Conservation (phyloP, 2,329 filamentous ascomycete species). For the Purpureocillium lavendulum region DNA sequence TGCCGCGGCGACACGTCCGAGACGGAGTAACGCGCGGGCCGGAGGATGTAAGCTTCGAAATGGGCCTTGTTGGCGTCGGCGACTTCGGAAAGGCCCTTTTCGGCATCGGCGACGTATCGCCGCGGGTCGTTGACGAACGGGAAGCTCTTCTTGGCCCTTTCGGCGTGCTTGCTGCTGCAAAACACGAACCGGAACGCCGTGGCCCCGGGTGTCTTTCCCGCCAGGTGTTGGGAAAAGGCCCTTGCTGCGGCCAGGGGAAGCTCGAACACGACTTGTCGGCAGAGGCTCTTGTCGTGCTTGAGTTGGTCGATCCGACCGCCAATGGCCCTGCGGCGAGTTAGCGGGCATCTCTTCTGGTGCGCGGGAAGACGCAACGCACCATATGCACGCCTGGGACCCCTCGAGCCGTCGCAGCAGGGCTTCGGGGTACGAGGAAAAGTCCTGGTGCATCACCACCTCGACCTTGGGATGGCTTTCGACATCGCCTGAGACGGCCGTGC, state of each 20-base stretch:
- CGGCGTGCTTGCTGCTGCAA: constrained; percentile 27
- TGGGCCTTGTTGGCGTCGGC: constrained; percentile 20
- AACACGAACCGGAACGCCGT: constrained; percentile 33
- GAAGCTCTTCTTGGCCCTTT: constrained; percentile 24
- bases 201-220: constrained; percentile 17
- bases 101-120: constrained; percentile 28
- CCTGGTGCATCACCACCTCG: constrained; percentile 38
- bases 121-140: constrained; percentile 27
- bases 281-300: constrained; percentile 34
- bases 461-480: constrained; percentile 38
- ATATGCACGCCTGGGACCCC: constrained; percentile 55
- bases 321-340: constrained; percentile 28
- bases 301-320: constrained; percentile 36
- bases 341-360: not conserved
- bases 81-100: constrained; percentile 29
- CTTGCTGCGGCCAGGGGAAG: constrained; percentile 53
- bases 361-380: constrained; percentile 34
- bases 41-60: constrained; percentile 27
- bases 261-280: constrained; percentile 46
- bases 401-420: constrained; percentile 23
- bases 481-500: constrained; percentile 34
- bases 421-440: constrained; percentile 43
- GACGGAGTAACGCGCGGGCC: constrained; percentile 24
- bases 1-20: constrained; percentile 14
- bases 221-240: constrained; percentile 34